Base-by-base conservation (phyloP, 805 yeast species). In the Suhomyces prunicola region DNA sequence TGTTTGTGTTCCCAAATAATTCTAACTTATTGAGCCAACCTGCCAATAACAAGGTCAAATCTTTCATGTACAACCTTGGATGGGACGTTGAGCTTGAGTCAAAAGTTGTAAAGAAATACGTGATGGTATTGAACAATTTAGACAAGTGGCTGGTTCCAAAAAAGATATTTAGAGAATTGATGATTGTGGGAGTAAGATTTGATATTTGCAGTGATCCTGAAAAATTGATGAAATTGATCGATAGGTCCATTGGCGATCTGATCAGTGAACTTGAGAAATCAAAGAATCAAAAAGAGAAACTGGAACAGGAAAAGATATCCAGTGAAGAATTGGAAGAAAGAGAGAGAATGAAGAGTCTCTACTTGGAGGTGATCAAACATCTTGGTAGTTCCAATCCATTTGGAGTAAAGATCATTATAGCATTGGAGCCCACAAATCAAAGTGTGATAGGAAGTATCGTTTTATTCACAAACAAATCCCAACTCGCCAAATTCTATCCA, bases 111-210 rank as follows among this genome's bases (percentile, higher is more conserved):
- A 65, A 56, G 54, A 69, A 57, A 39, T 66, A 70, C 51, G 63
- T 79, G 4, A 69, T 83, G 77, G 58, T 73, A 13, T 61, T 83
- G 50, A 62, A 74, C 15, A 62, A 77, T 48, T 59, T 82, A 26
- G 63, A 65, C 4, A 63, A 67, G 29, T 83, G 87, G 87, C 71
- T 65, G 54, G 83, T 83, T 5, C 79, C 85, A 2, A 74, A 78
- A 53, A 80, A 80, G 57, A 74, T 83, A 6, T 79, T 82, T 42
- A 67, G 79, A 48, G 84, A 80, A 55, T 70, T 83, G 56, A 81
- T 79, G 70, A 79, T 81, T 52, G 81, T 81, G 40, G 85, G 86
- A 2, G 78, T 83, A 12, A 67, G 82, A 55, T 82, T 83, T 64
- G 85, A 81, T 58, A 72, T 82, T n/a, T 78, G 84, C 58, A 70